Evolutionary conservation across 1,284 basidiomycete genomes (phyloP), one percentile per base, ranked within the genome.

Genomic region (Cystobasidium sp.): DNA sequence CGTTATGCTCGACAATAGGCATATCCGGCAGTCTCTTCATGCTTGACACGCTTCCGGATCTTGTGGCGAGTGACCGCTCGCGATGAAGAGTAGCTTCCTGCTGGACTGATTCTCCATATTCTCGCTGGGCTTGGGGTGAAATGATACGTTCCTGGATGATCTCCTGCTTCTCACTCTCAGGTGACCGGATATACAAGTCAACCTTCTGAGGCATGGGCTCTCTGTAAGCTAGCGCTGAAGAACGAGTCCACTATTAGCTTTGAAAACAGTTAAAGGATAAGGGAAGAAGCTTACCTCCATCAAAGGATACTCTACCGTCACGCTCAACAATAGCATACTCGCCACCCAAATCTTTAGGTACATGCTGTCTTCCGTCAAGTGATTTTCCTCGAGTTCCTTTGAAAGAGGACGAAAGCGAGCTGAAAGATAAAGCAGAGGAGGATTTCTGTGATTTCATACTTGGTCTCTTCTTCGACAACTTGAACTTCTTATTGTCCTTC

Each of bases 91-190:
- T 47, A 14, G 22, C 55, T 59, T 56, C 62, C 39, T 66, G 62
- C 22, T 56, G 59, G 31, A 73, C 43, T n/a, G 51, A 39, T 18
- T 66, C n/a, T 12, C 70, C 70, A 41, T 44, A 66, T 20, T 55
- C 70, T 9, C 70, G 70, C 53, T 73, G 70, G 12, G 52, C 62
- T 55, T 73, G 20, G 2, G 63, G 70, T 7, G 70, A 73, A 37
- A 73, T 73, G 20, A 73, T 73, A 37, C 70, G 70, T 46, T 73
- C 70, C 24, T 73, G 70, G 3, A 73, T 73, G 52, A 73, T 41
- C 31, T 73, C 70, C 59, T 73, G 62, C 63, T 66, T 65, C 39
- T 73, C 70, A 31, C 18, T n/a, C 18, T 65, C 52, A 7, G 61
- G 52, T 6, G 47, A 31, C 7, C 44, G 37, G 31, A 73, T 73